Evolutionary conservation across 2,329 filamentous ascomycete genomes (phyloP).

Genomic region (Corniculantispora saksenae): DNA sequence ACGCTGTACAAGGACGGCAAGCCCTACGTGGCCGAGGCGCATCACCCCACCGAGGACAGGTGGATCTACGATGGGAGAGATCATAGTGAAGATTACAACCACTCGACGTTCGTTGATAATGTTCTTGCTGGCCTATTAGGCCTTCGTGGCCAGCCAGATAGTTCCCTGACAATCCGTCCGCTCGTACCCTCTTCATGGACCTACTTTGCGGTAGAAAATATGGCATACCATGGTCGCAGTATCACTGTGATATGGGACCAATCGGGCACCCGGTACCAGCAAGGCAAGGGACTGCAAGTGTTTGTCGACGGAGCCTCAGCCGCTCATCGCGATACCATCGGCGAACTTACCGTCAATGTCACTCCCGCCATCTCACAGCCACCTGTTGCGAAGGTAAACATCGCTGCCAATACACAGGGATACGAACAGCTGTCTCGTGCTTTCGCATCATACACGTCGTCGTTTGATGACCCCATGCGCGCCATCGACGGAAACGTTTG

Average conservation of each 20-base stretch:
- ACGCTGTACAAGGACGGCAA: slow-evolving; percentile 39
- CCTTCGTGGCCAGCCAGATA: slow-evolving; percentile 39
- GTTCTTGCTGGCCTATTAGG: slow-evolving; percentile 46
- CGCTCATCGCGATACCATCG: slow-evolving; percentile 23
- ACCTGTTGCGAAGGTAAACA: slow-evolving; percentile 32
- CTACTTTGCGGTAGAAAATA: slow-evolving; percentile 45
- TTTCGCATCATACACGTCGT: slow-evolving; percentile 35
- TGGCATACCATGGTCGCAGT: slow-evolving; percentile 44
- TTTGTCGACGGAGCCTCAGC: slow-evolving; percentile 35
- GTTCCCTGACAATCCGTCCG: slow-evolving; percentile 39
- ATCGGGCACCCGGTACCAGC: slow-evolving; percentile 38
- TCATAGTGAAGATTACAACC: slow-evolving; percentile 39
- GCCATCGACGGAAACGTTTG: slow-evolving; percentile 45
- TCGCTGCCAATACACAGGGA: slow-evolving; percentile 40
- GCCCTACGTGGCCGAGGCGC: slow-evolving; percentile 47
- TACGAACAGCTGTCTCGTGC: slow-evolving; percentile 34
- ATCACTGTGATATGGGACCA: slow-evolving; percentile 43
- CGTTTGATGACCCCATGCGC: slow-evolving; percentile 36
- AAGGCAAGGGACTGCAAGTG: slow-evolving; percentile 37
- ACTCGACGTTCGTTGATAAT: slow-evolving; percentile 47
- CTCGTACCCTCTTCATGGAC: slow-evolving; percentile 38
- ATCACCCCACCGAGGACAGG: slow-evolving; percentile 36
- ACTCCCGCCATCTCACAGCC: slow-evolving; percentile 15
- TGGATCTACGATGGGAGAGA: slow-evolving; percentile 32
- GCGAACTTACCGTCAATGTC: slow-evolving; percentile 23